phyloP scores from a whole-genome alignment of 148 eudicot species.

The Beta vulgaris region DNA sequence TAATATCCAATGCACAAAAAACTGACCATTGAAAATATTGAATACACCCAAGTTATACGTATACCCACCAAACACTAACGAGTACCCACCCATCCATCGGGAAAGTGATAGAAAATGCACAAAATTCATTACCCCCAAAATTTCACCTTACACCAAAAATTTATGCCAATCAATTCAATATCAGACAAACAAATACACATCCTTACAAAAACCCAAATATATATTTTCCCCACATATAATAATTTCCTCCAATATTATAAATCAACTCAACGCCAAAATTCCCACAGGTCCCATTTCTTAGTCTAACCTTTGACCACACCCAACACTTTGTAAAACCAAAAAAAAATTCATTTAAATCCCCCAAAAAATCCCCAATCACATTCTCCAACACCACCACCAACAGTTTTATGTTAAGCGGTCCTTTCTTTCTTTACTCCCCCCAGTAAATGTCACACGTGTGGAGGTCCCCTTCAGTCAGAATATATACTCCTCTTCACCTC shows the following conservation, averaged over 20 bases:
- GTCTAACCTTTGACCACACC: slow-evolving; percentile 39
- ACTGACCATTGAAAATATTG: too few species aligned
- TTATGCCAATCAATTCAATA: slow-evolving; percentile 12
- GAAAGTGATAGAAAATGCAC: slow-evolving; percentile 7
- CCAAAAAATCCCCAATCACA: slow-evolving; percentile 16
- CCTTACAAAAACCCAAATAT: background rate
- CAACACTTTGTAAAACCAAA: slow-evolving; percentile 1
- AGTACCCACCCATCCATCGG: background rate
- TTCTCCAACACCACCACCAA: slow-evolving; percentile 2
- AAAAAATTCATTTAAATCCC: too few species aligned
- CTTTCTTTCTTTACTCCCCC: background rate
- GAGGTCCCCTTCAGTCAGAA: slow-evolving; percentile 31
- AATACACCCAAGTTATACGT: background rate
- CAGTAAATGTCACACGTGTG: slow-evolving; percentile 57
- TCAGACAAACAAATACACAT: slow-evolving; percentile 5
- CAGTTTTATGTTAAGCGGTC: background rate
- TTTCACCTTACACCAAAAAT: background rate
- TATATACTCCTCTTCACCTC: slow-evolving; percentile 12
- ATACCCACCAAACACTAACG: too few species aligned
- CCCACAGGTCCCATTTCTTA: slow-evolving; percentile 31
- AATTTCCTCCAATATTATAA: too few species aligned
- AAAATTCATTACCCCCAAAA: background rate
- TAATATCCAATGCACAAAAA: too few species aligned
- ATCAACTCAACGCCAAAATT: slow-evolving; percentile 10
- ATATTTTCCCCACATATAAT: background rate